Evolutionary conservation across 139 green algal genomes (phyloP).

Genomic region (Bryopsis sp.): DNA sequence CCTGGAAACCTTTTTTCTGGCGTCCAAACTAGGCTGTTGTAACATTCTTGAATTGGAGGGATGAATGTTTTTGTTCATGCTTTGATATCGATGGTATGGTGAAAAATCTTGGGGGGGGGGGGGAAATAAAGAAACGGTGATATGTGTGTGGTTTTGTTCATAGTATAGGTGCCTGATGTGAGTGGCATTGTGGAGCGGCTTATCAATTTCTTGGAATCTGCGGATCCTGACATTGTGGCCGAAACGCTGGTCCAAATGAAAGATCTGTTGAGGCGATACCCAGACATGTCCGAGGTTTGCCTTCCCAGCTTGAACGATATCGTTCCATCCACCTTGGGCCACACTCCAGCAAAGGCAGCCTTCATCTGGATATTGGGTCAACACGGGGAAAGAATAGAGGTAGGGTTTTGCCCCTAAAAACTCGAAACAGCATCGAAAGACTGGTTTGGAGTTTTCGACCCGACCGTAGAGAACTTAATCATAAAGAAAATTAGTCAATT

Average conservation of each 20-base stretch:
- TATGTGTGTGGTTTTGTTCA: too few relatives aligned
- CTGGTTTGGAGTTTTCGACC: too few relatives aligned
- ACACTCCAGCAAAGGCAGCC: conserved; percentile 64
- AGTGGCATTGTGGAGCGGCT: conserved; percentile 84
- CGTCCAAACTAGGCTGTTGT: too few relatives aligned
- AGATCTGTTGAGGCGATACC: conserved; percentile 68
- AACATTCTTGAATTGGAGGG: too few relatives aligned
- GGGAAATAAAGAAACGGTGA: too few relatives aligned
- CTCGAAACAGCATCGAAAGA: too few relatives aligned
- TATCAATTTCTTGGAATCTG: conserved; percentile 79
- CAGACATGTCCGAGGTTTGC: conserved; percentile 17
- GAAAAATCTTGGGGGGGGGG: too few relatives aligned
- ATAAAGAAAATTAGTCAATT: too few relatives aligned
- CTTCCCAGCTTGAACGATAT: conserved; percentile 27
- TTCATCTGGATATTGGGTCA: conserved; percentile 89
- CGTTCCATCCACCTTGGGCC: conserved; percentile 30
- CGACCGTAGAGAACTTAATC: too few relatives aligned
- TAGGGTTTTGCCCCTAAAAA: conserved; percentile 15
- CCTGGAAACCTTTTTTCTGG: too few relatives aligned
- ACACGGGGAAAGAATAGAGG: conserved; percentile 65
- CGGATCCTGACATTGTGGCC: conserved; percentile 34
- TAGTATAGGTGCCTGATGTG: conserved; percentile 59
- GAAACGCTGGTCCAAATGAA: conserved; percentile 62
- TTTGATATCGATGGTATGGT: too few relatives aligned
- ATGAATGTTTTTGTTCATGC: too few relatives aligned